Base-by-base conservation (phyloP, 2,329 filamentous ascomycete genomes). In the Pezicula carpinea region DNA sequence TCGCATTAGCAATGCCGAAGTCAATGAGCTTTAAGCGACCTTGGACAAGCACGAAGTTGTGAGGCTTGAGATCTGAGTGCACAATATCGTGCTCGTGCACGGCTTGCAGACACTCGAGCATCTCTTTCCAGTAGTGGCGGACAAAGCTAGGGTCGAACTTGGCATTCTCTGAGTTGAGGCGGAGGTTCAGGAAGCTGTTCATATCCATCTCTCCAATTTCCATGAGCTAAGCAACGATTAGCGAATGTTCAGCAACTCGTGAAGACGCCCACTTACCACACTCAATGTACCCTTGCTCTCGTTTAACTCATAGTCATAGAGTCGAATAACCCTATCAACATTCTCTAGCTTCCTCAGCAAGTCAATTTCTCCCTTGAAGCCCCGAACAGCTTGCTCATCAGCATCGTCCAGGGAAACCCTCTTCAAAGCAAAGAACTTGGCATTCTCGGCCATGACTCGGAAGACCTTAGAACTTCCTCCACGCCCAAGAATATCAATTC, bases 111-210 rank as follows among this genome's bases (percentile, higher is more conserved):
- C 93, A 97, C 66, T 96, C 90, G 15, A 99, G 83, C 93, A 99
- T 99, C 69, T 99, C 93, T 66, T 95, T 93, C 93, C 93, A 99
- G 73, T 96, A 96, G 69, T 88, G 95, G n/a, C 93, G 86, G 11
- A 93, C 89, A 65, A 97, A 96, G 44, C 86, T 87, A 2, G 89
- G 78, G 63, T 99, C 93, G 51, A 99, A 85, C 50, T 77, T 80
- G 33, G 87, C 80, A 45, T 86, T 80, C 51, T 90, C 85, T 0
- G 75, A 79, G 59, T 83, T 88, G 59, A 88, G 72, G 8, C 83
- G 82, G 54, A 83, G 79, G 31, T 83, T 84, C 54, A 99, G 77
- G 45, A 97, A 82, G 46, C 85, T 89, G 62, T 95, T 87, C 60
- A 99, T 79, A 66, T 99, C 93, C 18, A 92, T 82, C 69, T 99